Conservation (phyloP, 2,329 filamentous ascomycete genomes). For the Myriangium duriaei region DNA sequence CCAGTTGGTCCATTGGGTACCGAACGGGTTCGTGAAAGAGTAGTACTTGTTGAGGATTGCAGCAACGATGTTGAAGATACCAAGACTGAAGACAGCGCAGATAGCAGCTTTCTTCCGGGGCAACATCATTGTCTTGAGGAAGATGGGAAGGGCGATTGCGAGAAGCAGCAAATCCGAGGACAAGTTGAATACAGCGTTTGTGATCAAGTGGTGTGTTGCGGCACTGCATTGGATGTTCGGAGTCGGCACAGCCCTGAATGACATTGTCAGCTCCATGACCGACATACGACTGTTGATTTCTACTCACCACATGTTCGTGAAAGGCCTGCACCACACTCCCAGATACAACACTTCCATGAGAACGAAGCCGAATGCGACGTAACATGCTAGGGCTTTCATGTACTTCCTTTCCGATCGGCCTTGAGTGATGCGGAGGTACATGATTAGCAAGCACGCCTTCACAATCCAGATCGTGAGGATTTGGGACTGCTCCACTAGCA, state of each 20-base stretch:
- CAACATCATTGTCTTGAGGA: conserved; percentile 31
- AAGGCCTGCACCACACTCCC: conserved; percentile 29
- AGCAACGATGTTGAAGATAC: conserved; percentile 44
- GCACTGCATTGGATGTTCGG: conserved; percentile 29
- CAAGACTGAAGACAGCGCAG: conserved; percentile 44
- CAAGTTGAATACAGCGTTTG: conserved; percentile 31
- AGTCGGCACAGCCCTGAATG: conserved; percentile 17
- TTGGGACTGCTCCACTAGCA: conserved; percentile 29
- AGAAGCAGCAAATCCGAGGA: conserved; percentile 35
- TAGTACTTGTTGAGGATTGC: conserved; percentile 52
- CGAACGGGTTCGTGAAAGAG: conserved; percentile 46
- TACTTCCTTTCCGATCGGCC: conserved; percentile 24
- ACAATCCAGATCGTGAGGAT: conserved; percentile 27
- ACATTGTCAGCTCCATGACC: not conserved
- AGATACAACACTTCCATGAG: conserved; percentile 30
- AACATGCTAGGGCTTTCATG: conserved; percentile 23
- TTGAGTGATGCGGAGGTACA: conserved; percentile 27
- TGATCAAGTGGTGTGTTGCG: conserved; percentile 27
- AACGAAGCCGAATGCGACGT: conserved; percentile 23
- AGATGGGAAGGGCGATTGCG: conserved; percentile 32
- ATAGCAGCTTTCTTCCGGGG: conserved; percentile 41
- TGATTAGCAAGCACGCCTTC: conserved; percentile 26
- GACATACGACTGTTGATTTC: not conserved
- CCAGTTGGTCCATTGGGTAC: conserved; percentile 46
- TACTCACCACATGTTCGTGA: conserved; percentile 25